A percentile compares a stretch with the other conserved stretches of the same genome.
phyloP scores from a whole-genome alignment of 305 asterid species.

The Fraxinus ornus region DNA sequence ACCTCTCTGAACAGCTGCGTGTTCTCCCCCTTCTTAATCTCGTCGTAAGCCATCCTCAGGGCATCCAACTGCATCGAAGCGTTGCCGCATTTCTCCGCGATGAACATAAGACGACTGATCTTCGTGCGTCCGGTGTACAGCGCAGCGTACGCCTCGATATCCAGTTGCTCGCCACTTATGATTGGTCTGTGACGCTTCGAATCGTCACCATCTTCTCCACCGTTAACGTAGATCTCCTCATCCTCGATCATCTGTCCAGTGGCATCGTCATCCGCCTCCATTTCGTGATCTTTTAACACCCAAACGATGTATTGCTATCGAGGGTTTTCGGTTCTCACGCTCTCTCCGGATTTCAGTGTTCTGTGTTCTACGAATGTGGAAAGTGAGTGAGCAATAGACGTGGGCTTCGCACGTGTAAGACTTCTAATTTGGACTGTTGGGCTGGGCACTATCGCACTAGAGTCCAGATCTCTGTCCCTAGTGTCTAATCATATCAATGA shows the following conservation, averaged over 20 bases:
- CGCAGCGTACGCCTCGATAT: constrained; percentile 88
- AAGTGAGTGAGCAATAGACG: neutral
- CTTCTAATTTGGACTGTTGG: neutral
- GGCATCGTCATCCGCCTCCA: constrained; percentile 76
- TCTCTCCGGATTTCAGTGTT: constrained; percentile 14
- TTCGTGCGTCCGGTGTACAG: constrained; percentile 86
- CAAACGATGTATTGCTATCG: constrained; percentile 23
- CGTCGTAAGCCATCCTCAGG: constrained; percentile 90
- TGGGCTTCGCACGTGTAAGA: constrained; percentile 27
- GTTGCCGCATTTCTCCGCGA: constrained; percentile 65
- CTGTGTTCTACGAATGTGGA: neutral
- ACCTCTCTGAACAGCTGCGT: constrained; percentile 78
- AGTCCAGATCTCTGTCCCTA: neutral
- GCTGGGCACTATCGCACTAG: neutral
- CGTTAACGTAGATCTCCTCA: constrained; percentile 64
- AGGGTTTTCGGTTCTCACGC: constrained; percentile 31
- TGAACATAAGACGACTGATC: constrained; percentile 69
- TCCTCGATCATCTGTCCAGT: constrained; percentile 54
- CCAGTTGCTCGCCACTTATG: constrained; percentile 86
- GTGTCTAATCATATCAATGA: too few species aligned
- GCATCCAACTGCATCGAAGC: constrained; percentile 78
- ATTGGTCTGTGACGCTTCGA: constrained; percentile 71
- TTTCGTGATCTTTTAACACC: constrained; percentile 12
- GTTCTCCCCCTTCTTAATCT: constrained; percentile 90
- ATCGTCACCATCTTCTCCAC: constrained; percentile 36